These are phyloP conservation scores for Agaricus sinodeliciosus DNA, from an alignment of 768 basidiomycete genomes.

Conservation along the genomic window DNA sequence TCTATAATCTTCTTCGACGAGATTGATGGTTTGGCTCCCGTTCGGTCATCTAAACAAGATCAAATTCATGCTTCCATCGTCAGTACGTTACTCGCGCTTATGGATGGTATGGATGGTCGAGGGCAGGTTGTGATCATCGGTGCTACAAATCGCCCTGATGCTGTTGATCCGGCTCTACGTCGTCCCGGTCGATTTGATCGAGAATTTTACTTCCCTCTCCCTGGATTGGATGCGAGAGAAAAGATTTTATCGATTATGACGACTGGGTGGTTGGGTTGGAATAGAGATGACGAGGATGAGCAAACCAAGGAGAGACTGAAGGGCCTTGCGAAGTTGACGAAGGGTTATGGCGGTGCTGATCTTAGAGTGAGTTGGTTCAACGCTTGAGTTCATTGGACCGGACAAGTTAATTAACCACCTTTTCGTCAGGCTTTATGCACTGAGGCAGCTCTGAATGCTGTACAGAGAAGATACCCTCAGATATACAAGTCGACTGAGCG, in stretches of 20 bases:
- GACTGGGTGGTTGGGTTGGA: constrained; percentile 82
- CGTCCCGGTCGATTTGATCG: constrained; percentile 94
- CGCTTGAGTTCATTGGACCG: neutral
- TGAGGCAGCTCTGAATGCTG: constrained; percentile 93
- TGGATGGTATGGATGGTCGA: constrained; percentile 99
- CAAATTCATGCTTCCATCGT: constrained; percentile 99
- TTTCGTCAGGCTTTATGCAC: constrained; percentile 81
- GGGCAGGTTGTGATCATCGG: constrained; percentile 98
- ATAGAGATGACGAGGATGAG: constrained; percentile 26
- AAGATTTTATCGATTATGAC: constrained; percentile 91
- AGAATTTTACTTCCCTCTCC: constrained; percentile 96
- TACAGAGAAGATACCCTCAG: constrained; percentile 94
- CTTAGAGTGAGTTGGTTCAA: constrained; percentile 57
- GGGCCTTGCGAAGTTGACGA: constrained; percentile 83
- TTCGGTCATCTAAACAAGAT: constrained; percentile 97
- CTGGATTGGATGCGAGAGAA: constrained; percentile 75
- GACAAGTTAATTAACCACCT: constrained; percentile 4
- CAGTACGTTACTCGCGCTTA: constrained; percentile 88
- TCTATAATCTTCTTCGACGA: constrained; percentile 99
- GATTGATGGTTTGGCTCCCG: constrained; percentile 97
- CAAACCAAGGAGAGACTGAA: constrained; percentile 62
- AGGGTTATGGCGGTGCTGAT: constrained; percentile 98
- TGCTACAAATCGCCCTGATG: constrained; percentile 95
- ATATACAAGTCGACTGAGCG: constrained; percentile 92
- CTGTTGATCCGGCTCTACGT: constrained; percentile 93